These are phyloP conservation scores for Immersiporthe knoxdaviesiana DNA, from an alignment of 2,329 filamentous ascomycete species.

Conservation along the genomic window DNA sequence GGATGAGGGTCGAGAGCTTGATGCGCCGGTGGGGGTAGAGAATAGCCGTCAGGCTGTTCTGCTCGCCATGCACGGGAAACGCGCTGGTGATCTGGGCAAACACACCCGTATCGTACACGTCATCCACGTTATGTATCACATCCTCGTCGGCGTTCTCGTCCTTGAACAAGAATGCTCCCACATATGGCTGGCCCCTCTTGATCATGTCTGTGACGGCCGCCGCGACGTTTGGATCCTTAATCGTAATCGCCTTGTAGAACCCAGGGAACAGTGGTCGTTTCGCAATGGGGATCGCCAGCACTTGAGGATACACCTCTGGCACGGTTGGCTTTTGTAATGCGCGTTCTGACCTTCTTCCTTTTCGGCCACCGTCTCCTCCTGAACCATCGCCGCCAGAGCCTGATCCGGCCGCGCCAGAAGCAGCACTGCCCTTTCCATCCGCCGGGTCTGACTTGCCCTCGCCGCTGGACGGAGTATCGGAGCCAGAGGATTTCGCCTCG, in stretches of 20 bases:
- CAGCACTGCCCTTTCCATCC: constrained; percentile 64
- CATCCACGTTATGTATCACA: constrained; percentile 84
- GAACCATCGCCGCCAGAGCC: constrained; percentile 57
- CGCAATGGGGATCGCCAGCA: constrained; percentile 95
- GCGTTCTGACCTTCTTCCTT: constrained; percentile 74
- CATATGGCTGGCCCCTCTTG: constrained; percentile 94
- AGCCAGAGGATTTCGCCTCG: constrained; percentile 48
- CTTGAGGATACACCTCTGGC: constrained; percentile 94
- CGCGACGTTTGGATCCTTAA: constrained; percentile 88
- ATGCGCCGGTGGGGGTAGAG: constrained; percentile 96
- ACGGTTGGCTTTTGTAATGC: constrained; percentile 85
- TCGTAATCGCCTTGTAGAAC: constrained; percentile 98
- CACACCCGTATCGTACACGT: constrained; percentile 94
- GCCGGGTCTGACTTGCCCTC: constrained; percentile 41
- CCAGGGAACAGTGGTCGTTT: constrained; percentile 93
- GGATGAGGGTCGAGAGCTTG: constrained; percentile 80
- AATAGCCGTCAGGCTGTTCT: constrained; percentile 85
- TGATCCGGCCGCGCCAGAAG: constrained; percentile 51
- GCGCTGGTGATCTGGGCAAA: constrained; percentile 98
- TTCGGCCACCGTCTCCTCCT: constrained; percentile 68
- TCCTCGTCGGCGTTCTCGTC: constrained; percentile 94
- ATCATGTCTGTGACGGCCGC: constrained; percentile 95
- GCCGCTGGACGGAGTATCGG: constrained; percentile 48
- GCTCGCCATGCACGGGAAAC: constrained; percentile 87
- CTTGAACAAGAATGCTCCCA: constrained; percentile 96